Evolutionary conservation across 169 alveolate species (phyloP).

Genomic region (Cryptosporidium ryanae): DNA sequence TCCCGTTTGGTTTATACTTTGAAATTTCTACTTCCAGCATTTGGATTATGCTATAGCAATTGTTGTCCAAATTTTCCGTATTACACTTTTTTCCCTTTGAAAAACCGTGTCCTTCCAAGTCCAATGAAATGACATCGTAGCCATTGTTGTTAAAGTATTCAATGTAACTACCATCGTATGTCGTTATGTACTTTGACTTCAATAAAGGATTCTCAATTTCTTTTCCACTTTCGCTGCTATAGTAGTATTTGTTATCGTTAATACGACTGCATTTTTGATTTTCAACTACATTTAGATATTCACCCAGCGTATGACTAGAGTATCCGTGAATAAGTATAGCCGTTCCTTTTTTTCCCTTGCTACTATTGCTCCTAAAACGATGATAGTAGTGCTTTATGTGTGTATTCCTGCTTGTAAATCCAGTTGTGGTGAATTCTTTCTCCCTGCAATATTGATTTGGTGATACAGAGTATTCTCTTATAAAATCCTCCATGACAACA

Average conservation of each 20-base stretch:
- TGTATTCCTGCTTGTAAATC: conserved; percentile 24
- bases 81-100: conserved; percentile 57
- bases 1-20: neutral
- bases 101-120: conserved; percentile 71
- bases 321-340: conserved; percentile 61
- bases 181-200: conserved; percentile 11
- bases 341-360: conserved; percentile 41
- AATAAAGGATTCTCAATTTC: conserved; percentile 1
- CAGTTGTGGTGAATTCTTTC: conserved; percentile 30
- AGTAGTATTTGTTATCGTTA: neutral
- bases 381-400: conserved; percentile 27
- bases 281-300: conserved; percentile 39
- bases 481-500: conserved; percentile 39
- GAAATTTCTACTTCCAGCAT: conserved; percentile 36
- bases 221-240: neutral
- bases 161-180: conserved; percentile 59
- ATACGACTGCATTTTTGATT: neutral
- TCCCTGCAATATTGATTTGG: conserved; percentile 45
- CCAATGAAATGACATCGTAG: conserved; percentile 60
- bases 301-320: conserved; percentile 58
- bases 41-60: conserved; percentile 43
- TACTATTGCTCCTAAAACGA: conserved; percentile 1
- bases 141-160: conserved; percentile 50
- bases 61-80: conserved; percentile 45
- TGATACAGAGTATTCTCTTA: conserved; percentile 18